Evolutionary conservation across 371 early-diverging fungal genomes (phyloP).

Genomic region (Parasitella parasitica): DNA sequence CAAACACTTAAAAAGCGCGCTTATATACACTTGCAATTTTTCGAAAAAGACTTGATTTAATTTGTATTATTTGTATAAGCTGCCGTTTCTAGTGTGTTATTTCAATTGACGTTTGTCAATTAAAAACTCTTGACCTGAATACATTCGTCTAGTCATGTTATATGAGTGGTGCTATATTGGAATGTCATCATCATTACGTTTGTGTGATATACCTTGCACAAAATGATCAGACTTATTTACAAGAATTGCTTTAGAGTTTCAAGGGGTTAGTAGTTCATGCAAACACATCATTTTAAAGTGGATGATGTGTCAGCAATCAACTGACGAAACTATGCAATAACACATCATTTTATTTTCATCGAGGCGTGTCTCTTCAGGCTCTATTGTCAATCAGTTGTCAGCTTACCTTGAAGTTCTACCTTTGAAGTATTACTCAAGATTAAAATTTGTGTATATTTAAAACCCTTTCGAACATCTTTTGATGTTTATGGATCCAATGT

Average conservation of each 20-base stretch:
- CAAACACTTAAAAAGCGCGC: too few relatives aligned
- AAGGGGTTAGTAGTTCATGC: not conserved
- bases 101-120: not conserved
- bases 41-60: too few relatives aligned
- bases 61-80: not conserved
- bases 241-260: not conserved
- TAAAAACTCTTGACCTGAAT: not conserved
- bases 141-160: not conserved
- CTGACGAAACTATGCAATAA: not conserved
- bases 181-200: not conserved
- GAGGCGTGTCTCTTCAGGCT: too few relatives aligned
- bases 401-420: too few relatives aligned
- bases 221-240: not conserved
- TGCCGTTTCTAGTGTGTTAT: not conserved
- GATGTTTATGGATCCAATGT: too few relatives aligned
- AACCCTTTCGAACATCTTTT: too few relatives aligned
- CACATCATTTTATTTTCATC: too few relatives aligned
- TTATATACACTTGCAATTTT: too few relatives aligned
- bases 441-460: too few relatives aligned
- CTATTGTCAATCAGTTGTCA: too few relatives aligned
- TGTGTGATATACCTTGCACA: not conserved
- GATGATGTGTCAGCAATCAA: not conserved
- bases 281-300: not conserved
- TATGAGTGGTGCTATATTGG: not conserved
- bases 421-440: too few relatives aligned